phyloP scores from a whole-genome alignment of 148 eudicot species.

The Chenopodium suecicum region DNA sequence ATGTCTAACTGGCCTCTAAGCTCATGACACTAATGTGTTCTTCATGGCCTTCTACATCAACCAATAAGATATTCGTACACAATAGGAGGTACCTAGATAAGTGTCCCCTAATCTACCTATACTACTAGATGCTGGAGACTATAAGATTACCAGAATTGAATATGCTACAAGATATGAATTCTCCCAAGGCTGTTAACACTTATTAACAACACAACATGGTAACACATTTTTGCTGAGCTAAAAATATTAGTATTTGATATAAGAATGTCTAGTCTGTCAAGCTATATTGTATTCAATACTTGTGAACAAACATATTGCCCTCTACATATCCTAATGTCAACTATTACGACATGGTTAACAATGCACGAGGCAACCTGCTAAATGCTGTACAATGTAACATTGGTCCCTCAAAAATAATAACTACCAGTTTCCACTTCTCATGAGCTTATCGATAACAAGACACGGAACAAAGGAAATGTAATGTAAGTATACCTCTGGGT shows the following conservation, averaged over 20 bases:
- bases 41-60: not conserved
- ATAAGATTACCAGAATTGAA: not conserved
- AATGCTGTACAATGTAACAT: not conserved
- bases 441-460: constrained; percentile 11
- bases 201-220: not conserved
- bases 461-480: not conserved
- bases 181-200: not conserved
- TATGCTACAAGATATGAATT: not conserved
- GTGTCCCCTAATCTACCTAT: no score
- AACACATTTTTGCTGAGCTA: not conserved
- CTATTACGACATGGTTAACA: not conserved
- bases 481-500: constrained; percentile 68
- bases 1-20: not conserved
- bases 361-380: not conserved
- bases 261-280: not conserved
- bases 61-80: not conserved
- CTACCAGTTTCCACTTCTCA: not conserved
- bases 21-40: not conserved
- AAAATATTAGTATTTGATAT: not conserved
- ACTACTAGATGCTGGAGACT: no score
- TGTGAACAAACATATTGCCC: not conserved
- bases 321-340: not conserved
- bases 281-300: not conserved
- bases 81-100: no score
- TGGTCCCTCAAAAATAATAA: not conserved